Percentiles rank a stretch among this genome's conserved stretches.
Conservation (phyloP, 345 rosid species). For the Adansonia digitata region DNA sequence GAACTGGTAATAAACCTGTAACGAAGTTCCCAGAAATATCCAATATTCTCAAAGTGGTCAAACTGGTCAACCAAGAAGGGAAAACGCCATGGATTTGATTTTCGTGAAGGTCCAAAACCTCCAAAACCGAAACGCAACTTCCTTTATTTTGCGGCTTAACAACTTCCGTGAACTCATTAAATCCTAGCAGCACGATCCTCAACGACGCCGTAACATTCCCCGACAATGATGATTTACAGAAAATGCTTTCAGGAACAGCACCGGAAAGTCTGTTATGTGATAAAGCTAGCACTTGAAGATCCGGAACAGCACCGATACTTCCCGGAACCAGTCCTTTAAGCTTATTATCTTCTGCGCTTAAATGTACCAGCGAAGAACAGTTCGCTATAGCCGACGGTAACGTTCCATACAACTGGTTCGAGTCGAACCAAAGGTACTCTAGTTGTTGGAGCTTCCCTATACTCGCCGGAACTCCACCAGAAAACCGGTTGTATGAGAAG, state of each 20-base stretch:
- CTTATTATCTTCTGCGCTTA: slow-evolving; percentile 57
- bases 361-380: slow-evolving; percentile 67
- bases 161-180: slow-evolving; percentile 79
- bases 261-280: slow-evolving; percentile 60
- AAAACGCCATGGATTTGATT: slow-evolving; percentile 49
- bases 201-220: slow-evolving; percentile 37
- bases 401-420: slow-evolving; percentile 57
- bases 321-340: slow-evolving; percentile 64
- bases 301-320: slow-evolving; percentile 49
- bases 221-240: slow-evolving; percentile 36
- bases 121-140: slow-evolving; percentile 47
- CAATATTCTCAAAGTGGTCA: slow-evolving; percentile 39
- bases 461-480: slow-evolving; percentile 55
- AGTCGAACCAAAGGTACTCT: slow-evolving; percentile 63
- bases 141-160: slow-evolving; percentile 45
- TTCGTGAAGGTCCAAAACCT: slow-evolving; percentile 73
- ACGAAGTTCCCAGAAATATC: slow-evolving; percentile 67
- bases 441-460: slow-evolving; percentile 51
- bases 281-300: slow-evolving; percentile 57
- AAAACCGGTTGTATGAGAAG: slow-evolving; percentile 53
- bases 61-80: slow-evolving; percentile 65
- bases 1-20: slow-evolving; percentile 40
- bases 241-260: slow-evolving; percentile 41
- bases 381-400: slow-evolving; percentile 74
- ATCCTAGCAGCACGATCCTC: slow-evolving; percentile 48